Base-by-base conservation (phyloP, 352 stramenopile genomes). In the Globisporangium takayamanum region DNA sequence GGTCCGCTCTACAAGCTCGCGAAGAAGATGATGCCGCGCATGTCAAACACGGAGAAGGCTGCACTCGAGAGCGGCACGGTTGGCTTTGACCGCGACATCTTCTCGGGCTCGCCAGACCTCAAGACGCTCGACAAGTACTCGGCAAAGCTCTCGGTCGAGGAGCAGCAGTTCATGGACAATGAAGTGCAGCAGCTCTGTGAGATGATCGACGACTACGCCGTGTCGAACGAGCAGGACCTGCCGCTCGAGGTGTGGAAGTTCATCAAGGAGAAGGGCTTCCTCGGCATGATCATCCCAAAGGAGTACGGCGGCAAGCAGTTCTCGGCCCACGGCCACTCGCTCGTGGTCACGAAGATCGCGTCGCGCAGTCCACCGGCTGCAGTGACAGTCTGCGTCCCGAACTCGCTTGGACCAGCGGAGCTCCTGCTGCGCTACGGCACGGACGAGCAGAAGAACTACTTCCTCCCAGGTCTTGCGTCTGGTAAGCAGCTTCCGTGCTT, bases 251-350 rank as follows among this genome's bases (percentile, higher is more conserved):
- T 88, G 30, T 98, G 95, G 95, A 94, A 98, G 72, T 98, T 96
- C 65, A 98, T 98, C 79, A 96, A 97, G 63, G 80, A 97, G 59
- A 90, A 97, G 66, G 89, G 92, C 8, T 99, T 99, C 69, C 89
- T 99, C 50, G 94, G 91, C 33, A 97, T 99, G 84, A 99, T 99
- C 70, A 99, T 99, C 65, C 96, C 96, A 26, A 98, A 98, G 72
- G 83, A 98, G 70, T 99, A 96, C 69, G 89, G 89, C 59, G 89
- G 89, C 57, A 73, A 88, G 46, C 88, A 95, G 62, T 95, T 97
- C 66, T 90, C 79, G 36, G 87, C 87, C 8, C 89, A 97, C 61
- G 89, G 88, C 53, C 89, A 97, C 80, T 96, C 86, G 59, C 68
- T 87, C 53, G 88, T 98, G 42, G 84, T 98, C 60, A 96, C 85